Conservation (phyloP, 192 early-diverging fungal species). For the Linnemannia zychae region DNA sequence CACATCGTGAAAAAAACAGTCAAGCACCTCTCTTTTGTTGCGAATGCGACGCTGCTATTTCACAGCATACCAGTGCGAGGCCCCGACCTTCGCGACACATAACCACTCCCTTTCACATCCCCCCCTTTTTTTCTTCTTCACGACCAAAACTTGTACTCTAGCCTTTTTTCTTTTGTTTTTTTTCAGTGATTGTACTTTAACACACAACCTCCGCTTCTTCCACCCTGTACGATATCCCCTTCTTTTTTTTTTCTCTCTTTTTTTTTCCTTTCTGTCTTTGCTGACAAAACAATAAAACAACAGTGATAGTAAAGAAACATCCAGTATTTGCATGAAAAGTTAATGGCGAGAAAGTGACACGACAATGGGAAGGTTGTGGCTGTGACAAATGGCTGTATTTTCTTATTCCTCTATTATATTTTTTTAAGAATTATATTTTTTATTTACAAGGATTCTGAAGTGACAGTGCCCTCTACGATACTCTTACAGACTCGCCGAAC, state of each 20-base stretch:
- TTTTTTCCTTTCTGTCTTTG: slow-evolving; percentile 6
- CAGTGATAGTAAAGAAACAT: neutral
- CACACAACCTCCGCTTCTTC: neutral
- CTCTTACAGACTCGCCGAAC: neutral
- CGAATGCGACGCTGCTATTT: neutral
- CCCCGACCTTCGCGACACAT: neutral
- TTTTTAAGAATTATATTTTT: no score
- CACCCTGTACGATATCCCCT: slow-evolving; percentile 8
- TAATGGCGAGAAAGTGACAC: neutral
- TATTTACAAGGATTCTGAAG: neutral
- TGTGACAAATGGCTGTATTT: neutral
- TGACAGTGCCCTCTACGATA: neutral
- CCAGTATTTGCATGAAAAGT: neutral
- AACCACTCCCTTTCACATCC: neutral
- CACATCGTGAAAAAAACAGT: no score
- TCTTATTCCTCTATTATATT: neutral
- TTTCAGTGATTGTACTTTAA: slow-evolving; percentile 16
- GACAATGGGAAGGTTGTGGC: neutral
- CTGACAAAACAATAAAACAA: slow-evolving; percentile 1
- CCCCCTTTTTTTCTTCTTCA: slow-evolving; percentile 7
- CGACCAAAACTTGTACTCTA: slow-evolving; percentile 13
- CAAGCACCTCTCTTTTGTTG: neutral
- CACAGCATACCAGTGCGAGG: slow-evolving; percentile 24
- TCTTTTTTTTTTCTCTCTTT: slow-evolving; percentile 8
- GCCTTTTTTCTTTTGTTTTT: slow-evolving; percentile 13